phyloP scores from a whole-genome alignment of 2,329 filamentous ascomycete species.

The Fusarium sp. region DNA sequence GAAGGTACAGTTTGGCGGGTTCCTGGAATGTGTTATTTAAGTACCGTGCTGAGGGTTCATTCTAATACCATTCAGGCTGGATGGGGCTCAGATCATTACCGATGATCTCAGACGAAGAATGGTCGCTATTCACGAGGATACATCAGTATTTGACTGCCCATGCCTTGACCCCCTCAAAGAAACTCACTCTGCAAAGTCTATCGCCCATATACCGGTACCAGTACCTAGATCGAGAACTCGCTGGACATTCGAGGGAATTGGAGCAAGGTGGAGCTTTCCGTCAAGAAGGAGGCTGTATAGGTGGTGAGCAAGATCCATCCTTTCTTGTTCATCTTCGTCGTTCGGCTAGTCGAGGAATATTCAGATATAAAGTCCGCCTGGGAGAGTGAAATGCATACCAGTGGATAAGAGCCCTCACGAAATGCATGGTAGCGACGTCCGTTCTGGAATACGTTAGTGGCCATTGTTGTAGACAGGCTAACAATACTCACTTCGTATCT shows the following conservation, averaged over 20 bases:
- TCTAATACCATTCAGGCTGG: slow-evolving; percentile 23
- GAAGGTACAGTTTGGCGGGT: slow-evolving; percentile 26
- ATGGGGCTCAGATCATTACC: slow-evolving; percentile 35
- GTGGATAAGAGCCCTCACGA: slow-evolving; percentile 24
- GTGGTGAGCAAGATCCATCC: slow-evolving; percentile 36
- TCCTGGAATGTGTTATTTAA: neutral
- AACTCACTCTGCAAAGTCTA: slow-evolving; percentile 35
- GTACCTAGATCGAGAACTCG: slow-evolving; percentile 37
- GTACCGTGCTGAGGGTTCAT: fast-evolving
- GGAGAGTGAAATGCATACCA: neutral
- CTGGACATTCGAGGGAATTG: neutral
- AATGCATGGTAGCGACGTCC: slow-evolving; percentile 36
- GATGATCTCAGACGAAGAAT: slow-evolving; percentile 22
- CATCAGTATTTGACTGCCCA: too few species aligned
- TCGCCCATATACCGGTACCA: slow-evolving; percentile 32
- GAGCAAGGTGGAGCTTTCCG: slow-evolving; percentile 27
- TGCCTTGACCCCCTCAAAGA: too few species aligned
- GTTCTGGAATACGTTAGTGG: too few species aligned
- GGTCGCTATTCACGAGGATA: neutral
- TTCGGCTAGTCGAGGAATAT: slow-evolving; percentile 9
- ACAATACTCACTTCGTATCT: slow-evolving; percentile 25
- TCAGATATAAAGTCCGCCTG: fast-evolving
- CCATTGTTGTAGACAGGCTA: too few species aligned
- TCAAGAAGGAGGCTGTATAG: slow-evolving; percentile 28
- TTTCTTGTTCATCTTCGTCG: slow-evolving; percentile 27